phyloP scores from a whole-genome alignment of 2,329 filamentous ascomycete species.

The Hymenoscyphus fraxineus region DNA sequence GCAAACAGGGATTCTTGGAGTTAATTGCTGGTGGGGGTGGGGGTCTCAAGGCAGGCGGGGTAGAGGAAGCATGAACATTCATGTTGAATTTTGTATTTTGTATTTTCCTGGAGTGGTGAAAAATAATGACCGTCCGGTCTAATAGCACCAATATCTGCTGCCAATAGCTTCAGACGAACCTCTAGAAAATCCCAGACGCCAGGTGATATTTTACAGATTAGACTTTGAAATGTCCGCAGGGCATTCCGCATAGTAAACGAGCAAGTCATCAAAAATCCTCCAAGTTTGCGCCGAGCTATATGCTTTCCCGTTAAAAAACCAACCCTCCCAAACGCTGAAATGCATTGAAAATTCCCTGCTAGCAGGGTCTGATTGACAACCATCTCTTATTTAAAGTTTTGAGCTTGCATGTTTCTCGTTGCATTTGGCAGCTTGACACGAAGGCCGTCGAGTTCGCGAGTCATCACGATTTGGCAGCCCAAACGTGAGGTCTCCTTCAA shows the following conservation, averaged over 20 bases:
- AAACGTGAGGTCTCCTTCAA: constrained; percentile 63
- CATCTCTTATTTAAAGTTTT: constrained; percentile 64
- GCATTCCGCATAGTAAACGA: constrained; percentile 9
- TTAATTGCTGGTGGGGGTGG: constrained; percentile 69
- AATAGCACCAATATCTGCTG: neutral
- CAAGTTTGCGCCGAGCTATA: constrained; percentile 7
- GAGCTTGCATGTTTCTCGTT: constrained; percentile 94
- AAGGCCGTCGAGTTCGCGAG: constrained; percentile 81
- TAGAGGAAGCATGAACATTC: constrained; percentile 39
- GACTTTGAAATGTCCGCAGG: constrained; percentile 24
- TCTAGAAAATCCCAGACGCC: neutral
- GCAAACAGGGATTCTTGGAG: constrained; percentile 92
- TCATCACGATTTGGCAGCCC: constrained; percentile 68
- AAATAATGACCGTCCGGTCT: neutral
- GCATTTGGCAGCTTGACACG: constrained; percentile 82
- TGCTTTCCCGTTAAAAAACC: neutral
- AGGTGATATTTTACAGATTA: constrained; percentile 25
- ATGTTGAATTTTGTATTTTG: neutral
- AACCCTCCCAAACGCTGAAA: neutral
- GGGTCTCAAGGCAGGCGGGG: constrained; percentile 52
- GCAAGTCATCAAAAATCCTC: neutral
- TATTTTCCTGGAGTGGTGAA: constrained; percentile 26
- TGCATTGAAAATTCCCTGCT: neutral
- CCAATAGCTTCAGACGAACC: neutral
- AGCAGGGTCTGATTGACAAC: constrained; percentile 9